Percentiles rank a stretch among this genome's conserved stretches.
phyloP scores from a whole-genome alignment of 1,284 basidiomycete species.

The Earliella scabrosa region DNA sequence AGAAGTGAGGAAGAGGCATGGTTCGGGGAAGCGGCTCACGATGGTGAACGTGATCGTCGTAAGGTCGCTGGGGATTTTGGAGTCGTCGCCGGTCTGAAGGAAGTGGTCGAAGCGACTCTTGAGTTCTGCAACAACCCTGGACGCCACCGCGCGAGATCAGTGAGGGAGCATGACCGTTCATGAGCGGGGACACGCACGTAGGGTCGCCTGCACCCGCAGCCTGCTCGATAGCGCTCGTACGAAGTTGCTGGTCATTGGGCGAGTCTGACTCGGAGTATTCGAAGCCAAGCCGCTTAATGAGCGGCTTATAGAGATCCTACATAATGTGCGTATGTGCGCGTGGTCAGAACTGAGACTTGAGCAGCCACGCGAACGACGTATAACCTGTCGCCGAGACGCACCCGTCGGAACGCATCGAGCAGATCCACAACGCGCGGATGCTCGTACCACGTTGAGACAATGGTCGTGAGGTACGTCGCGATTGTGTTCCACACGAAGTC shows the following conservation, averaged over 20 bases:
- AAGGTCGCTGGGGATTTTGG: slow-evolving; percentile 80
- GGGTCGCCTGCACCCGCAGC: slow-evolving; percentile 69
- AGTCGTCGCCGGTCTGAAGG: slow-evolving; percentile 77
- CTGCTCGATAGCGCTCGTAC: slow-evolving; percentile 76
- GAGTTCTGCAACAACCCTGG: slow-evolving; percentile 77
- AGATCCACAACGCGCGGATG: slow-evolving; percentile 62
- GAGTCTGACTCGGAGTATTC: slow-evolving; percentile 75
- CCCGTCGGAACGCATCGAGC: slow-evolving; percentile 68
- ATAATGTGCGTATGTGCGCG: neutral
- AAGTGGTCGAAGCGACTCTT: slow-evolving; percentile 76
- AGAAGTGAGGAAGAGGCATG: no score
- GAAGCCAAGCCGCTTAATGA: slow-evolving; percentile 83
- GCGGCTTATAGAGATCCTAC: slow-evolving; percentile 76
- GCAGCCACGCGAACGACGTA: no score
- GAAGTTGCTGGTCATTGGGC: slow-evolving; percentile 76
- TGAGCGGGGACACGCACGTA: slow-evolving; percentile 40
- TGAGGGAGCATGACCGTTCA: neutral
- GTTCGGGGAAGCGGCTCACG: slow-evolving; percentile 39
- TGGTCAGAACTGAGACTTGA: neutral
- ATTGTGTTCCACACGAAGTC: slow-evolving; percentile 81
- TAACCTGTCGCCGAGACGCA: no score
- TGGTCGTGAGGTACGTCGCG: slow-evolving; percentile 53
- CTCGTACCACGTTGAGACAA: slow-evolving; percentile 89
- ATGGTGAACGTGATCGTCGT: slow-evolving; percentile 55
- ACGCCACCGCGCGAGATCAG: neutral